These are phyloP conservation scores for Mallotus nudiflorus DNA, from an alignment of 345 rosid species.

Conservation along the genomic window DNA sequence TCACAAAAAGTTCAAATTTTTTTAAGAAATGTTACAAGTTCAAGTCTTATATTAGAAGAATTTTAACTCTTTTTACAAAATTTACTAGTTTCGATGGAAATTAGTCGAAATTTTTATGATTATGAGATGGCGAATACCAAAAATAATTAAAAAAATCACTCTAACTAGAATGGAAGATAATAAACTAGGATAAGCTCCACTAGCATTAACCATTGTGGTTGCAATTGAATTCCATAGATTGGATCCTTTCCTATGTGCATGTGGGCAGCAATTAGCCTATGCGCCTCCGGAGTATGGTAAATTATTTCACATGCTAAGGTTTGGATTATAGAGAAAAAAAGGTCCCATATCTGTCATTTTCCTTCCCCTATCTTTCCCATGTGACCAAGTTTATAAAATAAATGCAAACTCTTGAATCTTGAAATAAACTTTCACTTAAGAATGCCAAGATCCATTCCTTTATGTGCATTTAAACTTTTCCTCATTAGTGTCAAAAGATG, in stretches of 20 bases:
- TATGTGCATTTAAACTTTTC: background rate
- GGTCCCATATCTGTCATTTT: conserved; percentile 1
- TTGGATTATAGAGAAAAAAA: conserved; percentile 17
- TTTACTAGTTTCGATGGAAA: too few species aligned
- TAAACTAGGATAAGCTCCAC: too few species aligned
- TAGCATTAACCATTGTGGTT: too few species aligned
- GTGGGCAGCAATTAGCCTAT: background rate
- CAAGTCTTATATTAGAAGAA: too few species aligned
- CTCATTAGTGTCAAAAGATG: background rate
- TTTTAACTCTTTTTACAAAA: too few species aligned
- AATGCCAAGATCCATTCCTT: background rate
- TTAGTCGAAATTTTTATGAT: too few species aligned
- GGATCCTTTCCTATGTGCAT: conserved; percentile 17
- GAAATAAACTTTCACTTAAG: background rate
- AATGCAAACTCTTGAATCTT: background rate
- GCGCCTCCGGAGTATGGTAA: background rate
- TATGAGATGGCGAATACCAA: too few species aligned
- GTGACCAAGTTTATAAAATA: conserved; percentile 3
- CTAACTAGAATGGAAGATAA: too few species aligned
- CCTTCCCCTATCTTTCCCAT: conserved; percentile 4
- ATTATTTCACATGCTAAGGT: conserved; percentile 26
- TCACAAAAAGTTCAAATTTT: too few species aligned
- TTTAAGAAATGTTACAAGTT: too few species aligned
- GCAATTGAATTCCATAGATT: background rate
- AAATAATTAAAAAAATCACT: too few species aligned